Base-by-base conservation (phyloP, 768 basidiomycete genomes). In the Cytidiella melzeri region DNA sequence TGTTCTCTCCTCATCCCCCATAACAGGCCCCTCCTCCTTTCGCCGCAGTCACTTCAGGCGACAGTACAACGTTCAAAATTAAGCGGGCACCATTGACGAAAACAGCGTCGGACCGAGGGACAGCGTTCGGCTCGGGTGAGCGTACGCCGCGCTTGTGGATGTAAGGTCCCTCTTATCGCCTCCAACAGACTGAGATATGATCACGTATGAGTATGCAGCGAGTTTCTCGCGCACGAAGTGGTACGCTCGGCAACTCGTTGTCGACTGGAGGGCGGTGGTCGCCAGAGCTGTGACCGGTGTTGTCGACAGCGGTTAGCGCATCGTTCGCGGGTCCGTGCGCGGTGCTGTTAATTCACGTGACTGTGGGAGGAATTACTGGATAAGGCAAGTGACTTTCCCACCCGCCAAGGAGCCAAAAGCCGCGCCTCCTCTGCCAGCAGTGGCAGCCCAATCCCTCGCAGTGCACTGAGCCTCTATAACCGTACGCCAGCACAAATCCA, bases 401-500 rank as follows among this genome's bases (percentile, higher is more conserved):
- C 30, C 30, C 30, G 30, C 30, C 30, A 34, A 34, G 15, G 30
- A 7, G 50, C 50, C n/a, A 51, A 51, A 51, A 51, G 50, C 42
- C 50, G 50, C 50, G 50, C 42, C 50, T 38, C 27, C 19, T 21
- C 7, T 37, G 51, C 12, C 28, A 27, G 40, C 11, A 19, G 45
- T 45, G 28, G 38, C 42, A 47, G 51, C 51, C 38, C 42, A 37
- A 38, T 43, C 39, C 45, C 51, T 47, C 45, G 41, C 51, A 52
- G 47, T 47, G 51, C 51, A 37, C 30, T 42, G 30, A 27, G 45
- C 19, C 37, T 21, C 46, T 47, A 38, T 20, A 47, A 23, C n/a
- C 15, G 18, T 12, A 30, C 38, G 21, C 21, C 13, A 30, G 30
- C 9, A 23, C 46, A 21, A 12, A 18, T 21, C 36, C 46, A 6